Conservation (phyloP, 108 stramenopile genomes). For the Fistulifera solaris region DNA sequence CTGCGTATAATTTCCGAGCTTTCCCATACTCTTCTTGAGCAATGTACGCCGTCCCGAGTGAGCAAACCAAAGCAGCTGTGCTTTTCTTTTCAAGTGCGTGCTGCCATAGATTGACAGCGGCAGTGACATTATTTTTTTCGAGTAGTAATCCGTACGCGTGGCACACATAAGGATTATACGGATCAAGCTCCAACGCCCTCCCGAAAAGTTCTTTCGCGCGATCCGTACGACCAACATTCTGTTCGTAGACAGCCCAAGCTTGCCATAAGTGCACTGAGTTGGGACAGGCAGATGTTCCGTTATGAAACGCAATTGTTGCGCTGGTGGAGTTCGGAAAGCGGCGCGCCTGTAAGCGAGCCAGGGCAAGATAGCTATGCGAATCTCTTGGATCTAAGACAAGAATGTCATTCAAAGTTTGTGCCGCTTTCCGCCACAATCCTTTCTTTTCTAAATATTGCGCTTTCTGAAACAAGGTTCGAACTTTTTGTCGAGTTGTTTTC, state of each 20-base stretch:
- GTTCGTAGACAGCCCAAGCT: slow-evolving; percentile 73
- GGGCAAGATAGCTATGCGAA: slow-evolving; percentile 61
- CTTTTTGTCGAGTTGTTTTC: slow-evolving; percentile 1
- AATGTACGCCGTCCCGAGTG: slow-evolving; percentile 50
- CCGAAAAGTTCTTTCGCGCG: slow-evolving; percentile 50
- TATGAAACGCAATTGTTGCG: slow-evolving; percentile 31
- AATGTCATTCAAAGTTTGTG: slow-evolving; percentile 30
- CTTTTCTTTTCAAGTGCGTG: slow-evolving; percentile 32
- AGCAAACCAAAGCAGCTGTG: slow-evolving; percentile 75
- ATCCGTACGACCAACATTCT: slow-evolving; percentile 30
- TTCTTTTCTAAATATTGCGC: slow-evolving; percentile 38
- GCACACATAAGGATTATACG: slow-evolving; percentile 67
- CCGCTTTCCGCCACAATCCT: slow-evolving; percentile 44
- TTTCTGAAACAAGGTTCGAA: slow-evolving; percentile 29
- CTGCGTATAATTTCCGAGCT: slow-evolving; percentile 44
- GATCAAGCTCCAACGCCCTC: slow-evolving; percentile 49
- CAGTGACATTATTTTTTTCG: slow-evolving; percentile 7
- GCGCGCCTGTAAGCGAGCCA: slow-evolving; percentile 54
- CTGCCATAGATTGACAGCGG: slow-evolving; percentile 27
- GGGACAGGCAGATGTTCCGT: slow-evolving; percentile 52
- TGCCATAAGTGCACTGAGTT: slow-evolving; percentile 61
- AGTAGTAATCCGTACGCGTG: slow-evolving; percentile 63
- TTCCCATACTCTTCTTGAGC: slow-evolving; percentile 15
- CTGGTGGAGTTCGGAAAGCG: slow-evolving; percentile 16
- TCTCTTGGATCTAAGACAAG: slow-evolving; percentile 43